A percentile compares a stretch with the other conserved stretches of the same genome.
Evolutionary conservation across 768 basidiomycete genomes (phyloP).

Genomic region (Pleurotus ostreatus): DNA sequence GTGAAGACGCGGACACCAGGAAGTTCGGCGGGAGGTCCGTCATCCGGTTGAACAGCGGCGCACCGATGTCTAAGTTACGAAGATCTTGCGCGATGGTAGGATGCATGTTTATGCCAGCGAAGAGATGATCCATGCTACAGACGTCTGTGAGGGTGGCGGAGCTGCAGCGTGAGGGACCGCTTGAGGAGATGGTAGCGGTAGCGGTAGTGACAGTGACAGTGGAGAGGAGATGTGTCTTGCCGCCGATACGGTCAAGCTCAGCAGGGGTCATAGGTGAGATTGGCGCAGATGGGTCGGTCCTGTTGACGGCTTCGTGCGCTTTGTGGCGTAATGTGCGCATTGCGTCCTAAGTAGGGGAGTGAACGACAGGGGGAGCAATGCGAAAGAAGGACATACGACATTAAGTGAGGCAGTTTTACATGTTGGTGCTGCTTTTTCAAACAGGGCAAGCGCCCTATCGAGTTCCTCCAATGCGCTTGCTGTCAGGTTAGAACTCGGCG

Average conservation of each 20-base stretch:
- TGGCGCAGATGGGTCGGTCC: slow-evolving; percentile 16
- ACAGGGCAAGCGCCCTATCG: slow-evolving; percentile 37
- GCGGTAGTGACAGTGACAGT: slow-evolving; percentile 10
- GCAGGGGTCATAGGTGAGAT: slow-evolving; percentile 25
- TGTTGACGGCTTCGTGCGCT: slow-evolving; percentile 37
- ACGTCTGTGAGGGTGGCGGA: slow-evolving; percentile 4
- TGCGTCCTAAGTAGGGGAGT: slow-evolving; percentile 26
- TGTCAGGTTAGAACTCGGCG: slow-evolving; percentile 46
- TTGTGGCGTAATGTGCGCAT: slow-evolving; percentile 38
- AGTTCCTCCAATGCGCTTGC: slow-evolving; percentile 45
- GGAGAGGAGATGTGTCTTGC: slow-evolving; percentile 45
- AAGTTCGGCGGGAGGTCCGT: slow-evolving; percentile 21
- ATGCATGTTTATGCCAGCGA: slow-evolving; percentile 30
- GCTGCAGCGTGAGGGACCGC: not conserved
- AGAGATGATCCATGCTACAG: slow-evolving; percentile 1
- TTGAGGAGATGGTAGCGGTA: not conserved
- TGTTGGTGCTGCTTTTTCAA: slow-evolving; percentile 40
- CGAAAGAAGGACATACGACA: slow-evolving; percentile 27
- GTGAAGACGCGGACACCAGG: not conserved
- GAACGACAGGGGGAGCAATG: not conserved
- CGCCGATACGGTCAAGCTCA: slow-evolving; percentile 54
- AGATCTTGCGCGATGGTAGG: slow-evolving; percentile 54
- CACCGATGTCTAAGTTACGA: slow-evolving; percentile 32
- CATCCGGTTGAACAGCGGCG: slow-evolving; percentile 17
- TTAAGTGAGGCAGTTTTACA: slow-evolving; percentile 43